A percentile compares a stretch with the other conserved stretches of the same genome.
Conservation (phyloP, 371 early-diverging fungal genomes). For the Gilbertella persicaria region DNA sequence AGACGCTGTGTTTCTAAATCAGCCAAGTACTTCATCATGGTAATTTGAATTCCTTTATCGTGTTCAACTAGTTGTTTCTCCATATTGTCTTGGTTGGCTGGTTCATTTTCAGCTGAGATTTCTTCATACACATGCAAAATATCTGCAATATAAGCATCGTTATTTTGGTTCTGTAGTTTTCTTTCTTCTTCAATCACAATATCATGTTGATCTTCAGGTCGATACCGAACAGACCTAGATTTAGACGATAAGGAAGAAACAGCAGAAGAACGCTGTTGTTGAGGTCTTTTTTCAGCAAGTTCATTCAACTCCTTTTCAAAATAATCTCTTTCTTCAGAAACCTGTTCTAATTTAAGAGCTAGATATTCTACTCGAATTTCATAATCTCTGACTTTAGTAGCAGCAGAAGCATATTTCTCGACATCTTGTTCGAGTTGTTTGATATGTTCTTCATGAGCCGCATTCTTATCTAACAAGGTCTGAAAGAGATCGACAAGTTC, state of each 20-base stretch:
- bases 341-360: constrained; percentile 42
- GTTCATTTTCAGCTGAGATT: constrained; percentile 9
- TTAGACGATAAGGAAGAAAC: constrained; percentile 9
- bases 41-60: constrained; percentile 38
- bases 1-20: constrained; percentile 35
- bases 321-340: constrained; percentile 41
- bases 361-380: constrained; percentile 48
- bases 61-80: constrained; percentile 27
- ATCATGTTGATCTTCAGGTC: background rate
- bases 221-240: background rate
- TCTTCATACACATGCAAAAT: constrained; percentile 41
- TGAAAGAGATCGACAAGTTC: constrained; percentile 34
- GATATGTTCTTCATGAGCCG: constrained; percentile 24
- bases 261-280: background rate
- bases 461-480: constrained; percentile 22
- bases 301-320: constrained; percentile 33
- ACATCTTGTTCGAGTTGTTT: constrained; percentile 29
- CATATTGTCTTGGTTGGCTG: background rate
- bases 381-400: constrained; percentile 46
- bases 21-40: constrained; percentile 34
- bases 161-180: constrained; percentile 16
- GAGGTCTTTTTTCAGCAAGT: background rate
- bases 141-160: constrained; percentile 32
- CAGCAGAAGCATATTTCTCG: constrained; percentile 31
- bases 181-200: constrained; percentile 16